phyloP scores from a whole-genome alignment of 148 eudicot species.

The Cornus suecica region DNA sequence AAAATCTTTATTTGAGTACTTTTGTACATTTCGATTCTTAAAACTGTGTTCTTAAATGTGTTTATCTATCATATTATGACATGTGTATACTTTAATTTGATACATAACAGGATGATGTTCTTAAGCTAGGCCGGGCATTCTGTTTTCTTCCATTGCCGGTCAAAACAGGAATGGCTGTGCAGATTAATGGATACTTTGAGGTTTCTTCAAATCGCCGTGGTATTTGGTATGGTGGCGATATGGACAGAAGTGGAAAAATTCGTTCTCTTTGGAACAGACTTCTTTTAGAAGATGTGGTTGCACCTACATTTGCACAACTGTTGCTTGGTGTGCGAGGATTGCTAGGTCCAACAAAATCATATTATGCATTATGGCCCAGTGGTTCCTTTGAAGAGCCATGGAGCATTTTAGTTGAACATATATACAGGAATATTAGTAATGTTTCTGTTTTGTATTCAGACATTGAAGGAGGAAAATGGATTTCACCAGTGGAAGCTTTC shows the following conservation, averaged over 20 bases:
- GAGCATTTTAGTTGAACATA: conserved; percentile 71
- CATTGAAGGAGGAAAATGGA: conserved; percentile 81
- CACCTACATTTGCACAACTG: conserved; percentile 63
- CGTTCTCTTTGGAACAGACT: conserved; percentile 96
- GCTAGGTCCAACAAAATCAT: conserved; percentile 60
- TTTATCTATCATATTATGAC: not conserved
- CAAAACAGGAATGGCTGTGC: conserved; percentile 82
- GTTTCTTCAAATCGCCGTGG: conserved; percentile 99
- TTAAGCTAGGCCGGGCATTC: conserved; percentile 79
- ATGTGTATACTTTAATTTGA: conserved; percentile 18
- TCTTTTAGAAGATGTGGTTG: conserved; percentile 87
- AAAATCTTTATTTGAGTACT: not conserved
- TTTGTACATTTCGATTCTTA: not conserved
- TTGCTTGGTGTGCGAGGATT: conserved; percentile 65
- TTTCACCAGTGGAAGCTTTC: conserved; percentile 71
- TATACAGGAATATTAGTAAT: conserved; percentile 53
- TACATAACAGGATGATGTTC: conserved; percentile 59
- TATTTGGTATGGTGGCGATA: conserved; percentile 98
- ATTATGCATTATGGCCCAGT: conserved; percentile 83
- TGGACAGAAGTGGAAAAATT: conserved; percentile 97
- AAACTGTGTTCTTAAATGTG: not conserved
- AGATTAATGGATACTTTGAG: conserved; percentile 95
- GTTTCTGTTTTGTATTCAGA: conserved; percentile 70
- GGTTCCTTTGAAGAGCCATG: conserved; percentile 99
- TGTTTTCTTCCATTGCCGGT: conserved; percentile 99